These are phyloP conservation scores for Triticum turgidum DNA, from an alignment of 176 grass and related monocot species.

Conservation along the genomic window DNA sequence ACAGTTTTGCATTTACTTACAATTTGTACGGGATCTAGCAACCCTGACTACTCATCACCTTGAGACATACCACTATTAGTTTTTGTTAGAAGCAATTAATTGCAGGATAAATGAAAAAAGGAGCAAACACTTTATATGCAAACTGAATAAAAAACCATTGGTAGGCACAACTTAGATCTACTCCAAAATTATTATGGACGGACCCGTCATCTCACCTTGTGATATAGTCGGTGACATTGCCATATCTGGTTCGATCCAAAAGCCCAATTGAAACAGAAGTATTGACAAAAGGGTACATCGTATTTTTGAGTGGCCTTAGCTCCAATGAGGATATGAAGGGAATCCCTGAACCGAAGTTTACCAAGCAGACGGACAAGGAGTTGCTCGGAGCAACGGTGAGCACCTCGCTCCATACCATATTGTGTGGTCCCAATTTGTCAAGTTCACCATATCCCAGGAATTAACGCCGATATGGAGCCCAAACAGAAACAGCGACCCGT, in stretches of 20 bases:
- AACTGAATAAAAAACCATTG: too few relatives aligned
- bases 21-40: too few relatives aligned
- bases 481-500: background rate
- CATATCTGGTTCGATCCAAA: background rate
- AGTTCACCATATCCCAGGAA: background rate
- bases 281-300: conserved; percentile 3
- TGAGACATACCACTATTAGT: too few relatives aligned
- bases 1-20: background rate
- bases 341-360: background rate
- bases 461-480: conserved; percentile 18
- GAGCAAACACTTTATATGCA: too few relatives aligned
- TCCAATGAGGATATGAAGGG: conserved; percentile 5
- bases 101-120: too few relatives aligned
- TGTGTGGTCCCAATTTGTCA: background rate
- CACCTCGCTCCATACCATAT: background rate
- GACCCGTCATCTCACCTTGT: background rate
- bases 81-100: too few relatives aligned
- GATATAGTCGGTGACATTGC: background rate
- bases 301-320: background rate
- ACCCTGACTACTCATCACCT: too few relatives aligned
- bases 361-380: background rate
- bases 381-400: background rate
- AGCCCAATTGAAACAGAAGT: background rate
- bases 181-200: too few relatives aligned
- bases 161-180: too few relatives aligned